Evolutionary conservation across 768 basidiomycete species (phyloP).

Genomic region (Hydnum rufescens): DNA sequence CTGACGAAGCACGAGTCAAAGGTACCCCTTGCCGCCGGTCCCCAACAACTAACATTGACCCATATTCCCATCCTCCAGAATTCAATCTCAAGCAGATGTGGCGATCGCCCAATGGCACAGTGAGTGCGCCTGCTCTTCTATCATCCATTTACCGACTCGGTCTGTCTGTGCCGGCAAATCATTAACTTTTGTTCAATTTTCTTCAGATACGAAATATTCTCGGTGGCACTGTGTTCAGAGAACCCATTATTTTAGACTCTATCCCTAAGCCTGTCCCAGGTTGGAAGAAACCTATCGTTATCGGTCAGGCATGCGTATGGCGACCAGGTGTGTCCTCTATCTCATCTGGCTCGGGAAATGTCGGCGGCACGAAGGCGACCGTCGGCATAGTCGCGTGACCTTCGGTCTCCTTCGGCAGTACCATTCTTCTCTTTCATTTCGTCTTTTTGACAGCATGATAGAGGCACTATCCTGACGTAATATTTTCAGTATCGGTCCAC

Average conservation of each 20-base stretch:
- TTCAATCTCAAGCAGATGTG: conserved; percentile 99
- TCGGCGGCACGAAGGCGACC: no score
- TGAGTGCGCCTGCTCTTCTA: conserved; percentile 19
- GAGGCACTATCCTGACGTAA: neutral
- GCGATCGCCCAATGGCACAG: conserved; percentile 91
- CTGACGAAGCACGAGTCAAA: conserved; percentile 86
- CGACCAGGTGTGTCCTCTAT: conserved; percentile 48
- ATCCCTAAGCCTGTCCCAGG: conserved; percentile 92
- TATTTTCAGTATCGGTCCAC: conserved; percentile 67
- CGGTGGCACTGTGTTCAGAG: conserved; percentile 95
- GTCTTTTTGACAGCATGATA: neutral
- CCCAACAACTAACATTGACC: neutral
- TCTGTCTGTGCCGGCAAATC: no score
- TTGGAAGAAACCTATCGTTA: conserved; percentile 91
- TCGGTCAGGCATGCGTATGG: conserved; percentile 96
- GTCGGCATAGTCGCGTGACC: no score
- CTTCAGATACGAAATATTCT: conserved; percentile 85
- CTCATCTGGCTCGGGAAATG: no score
- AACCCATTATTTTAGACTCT: conserved; percentile 80
- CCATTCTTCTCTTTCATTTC: no score
- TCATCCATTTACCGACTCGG: neutral
- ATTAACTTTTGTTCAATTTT: neutral
- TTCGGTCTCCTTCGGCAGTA: no score
- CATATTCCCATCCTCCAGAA: conserved; percentile 24
- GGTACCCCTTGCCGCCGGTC: conserved; percentile 6